Percentiles rank a stretch among this genome's conserved stretches.
Conservation (phyloP, 768 basidiomycete species). For the Russula brevipes region DNA sequence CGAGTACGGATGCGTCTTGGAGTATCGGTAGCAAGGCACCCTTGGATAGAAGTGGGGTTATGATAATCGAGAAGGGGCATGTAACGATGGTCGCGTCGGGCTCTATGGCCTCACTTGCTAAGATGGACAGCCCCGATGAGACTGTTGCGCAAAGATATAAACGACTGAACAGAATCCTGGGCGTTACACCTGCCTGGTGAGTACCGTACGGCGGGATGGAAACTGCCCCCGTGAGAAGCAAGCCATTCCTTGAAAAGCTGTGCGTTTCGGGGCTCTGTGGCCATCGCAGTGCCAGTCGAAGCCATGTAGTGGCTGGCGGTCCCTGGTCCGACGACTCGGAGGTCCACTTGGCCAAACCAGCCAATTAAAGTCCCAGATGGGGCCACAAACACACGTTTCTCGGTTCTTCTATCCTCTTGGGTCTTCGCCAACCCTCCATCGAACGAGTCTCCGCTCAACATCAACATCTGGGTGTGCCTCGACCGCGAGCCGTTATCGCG, state of each 20-base stretch:
- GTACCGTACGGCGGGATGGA: slow-evolving; percentile 46
- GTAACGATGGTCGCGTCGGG: slow-evolving; percentile 53
- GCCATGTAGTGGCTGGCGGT: too few relatives aligned
- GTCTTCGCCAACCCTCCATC: too few relatives aligned
- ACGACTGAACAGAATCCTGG: too few relatives aligned
- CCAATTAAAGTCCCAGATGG: too few relatives aligned
- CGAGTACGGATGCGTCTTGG: slow-evolving; percentile 26
- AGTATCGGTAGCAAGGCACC: slow-evolving; percentile 42
- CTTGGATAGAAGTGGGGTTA: slow-evolving; percentile 50
- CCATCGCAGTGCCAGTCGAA: background rate
- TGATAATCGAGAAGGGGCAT: slow-evolving; percentile 60
- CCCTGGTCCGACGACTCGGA: too few relatives aligned
- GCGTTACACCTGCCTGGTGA: slow-evolving; percentile 39
- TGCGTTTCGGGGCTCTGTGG: slow-evolving; percentile 25
- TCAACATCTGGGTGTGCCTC: too few relatives aligned
- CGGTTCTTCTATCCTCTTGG: too few relatives aligned
- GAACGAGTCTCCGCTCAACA: too few relatives aligned
- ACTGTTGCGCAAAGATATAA: slow-evolving; percentile 11
- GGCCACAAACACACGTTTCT: too few relatives aligned
- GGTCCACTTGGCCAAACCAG: too few relatives aligned
- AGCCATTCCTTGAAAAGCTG: slow-evolving; percentile 49
- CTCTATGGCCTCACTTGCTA: slow-evolving; percentile 46
- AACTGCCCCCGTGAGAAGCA: slow-evolving; percentile 41
- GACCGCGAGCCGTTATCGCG: too few relatives aligned
- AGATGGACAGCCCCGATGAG: slow-evolving; percentile 42